Conservation (phyloP, 768 basidiomycete genomes). For the Termitomyces sp. region DNA sequence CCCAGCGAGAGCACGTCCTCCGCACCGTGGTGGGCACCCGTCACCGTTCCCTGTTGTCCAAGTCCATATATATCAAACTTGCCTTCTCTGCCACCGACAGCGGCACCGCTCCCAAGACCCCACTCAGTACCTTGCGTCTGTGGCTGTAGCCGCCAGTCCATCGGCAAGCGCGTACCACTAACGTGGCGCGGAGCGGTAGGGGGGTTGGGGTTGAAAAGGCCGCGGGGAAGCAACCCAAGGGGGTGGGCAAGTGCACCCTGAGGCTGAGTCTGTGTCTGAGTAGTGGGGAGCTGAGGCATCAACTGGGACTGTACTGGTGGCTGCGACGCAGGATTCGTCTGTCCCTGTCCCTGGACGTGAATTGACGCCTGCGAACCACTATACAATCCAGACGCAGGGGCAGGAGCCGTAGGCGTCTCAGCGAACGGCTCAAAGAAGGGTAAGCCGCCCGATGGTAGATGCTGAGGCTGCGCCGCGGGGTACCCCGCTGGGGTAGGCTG, state of each 20-base stretch:
- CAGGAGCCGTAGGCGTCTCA: conserved; percentile 8
- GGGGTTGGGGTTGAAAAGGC: too few relatives aligned
- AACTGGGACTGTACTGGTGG: neutral
- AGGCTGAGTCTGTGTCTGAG: too few relatives aligned
- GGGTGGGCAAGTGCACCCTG: too few relatives aligned
- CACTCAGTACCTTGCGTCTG: conserved; percentile 22
- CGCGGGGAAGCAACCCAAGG: too few relatives aligned
- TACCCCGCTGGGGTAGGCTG: conserved; percentile 1
- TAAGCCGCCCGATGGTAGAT: neutral
- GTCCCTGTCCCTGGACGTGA: too few relatives aligned
- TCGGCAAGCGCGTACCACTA: conserved; percentile 12
- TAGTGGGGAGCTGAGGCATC: neutral
- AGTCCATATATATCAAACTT: too few relatives aligned
- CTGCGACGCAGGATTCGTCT: neutral
- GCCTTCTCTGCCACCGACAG: conserved; percentile 9
- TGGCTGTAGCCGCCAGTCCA: conserved; percentile 33
- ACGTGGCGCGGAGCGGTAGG: too few relatives aligned
- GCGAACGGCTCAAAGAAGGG: too few relatives aligned
- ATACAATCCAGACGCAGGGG: conserved; percentile 20
- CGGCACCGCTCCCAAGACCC: neutral
- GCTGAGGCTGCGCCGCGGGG: conserved; percentile 3
- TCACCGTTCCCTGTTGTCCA: neutral
- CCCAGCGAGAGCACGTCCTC: too few relatives aligned
- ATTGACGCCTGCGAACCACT: conserved; percentile 3
- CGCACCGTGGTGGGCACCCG: neutral